These are phyloP conservation scores for Pichia nanzhaoensis DNA, from an alignment of 805 yeast genomes.

Conservation along the genomic window DNA sequence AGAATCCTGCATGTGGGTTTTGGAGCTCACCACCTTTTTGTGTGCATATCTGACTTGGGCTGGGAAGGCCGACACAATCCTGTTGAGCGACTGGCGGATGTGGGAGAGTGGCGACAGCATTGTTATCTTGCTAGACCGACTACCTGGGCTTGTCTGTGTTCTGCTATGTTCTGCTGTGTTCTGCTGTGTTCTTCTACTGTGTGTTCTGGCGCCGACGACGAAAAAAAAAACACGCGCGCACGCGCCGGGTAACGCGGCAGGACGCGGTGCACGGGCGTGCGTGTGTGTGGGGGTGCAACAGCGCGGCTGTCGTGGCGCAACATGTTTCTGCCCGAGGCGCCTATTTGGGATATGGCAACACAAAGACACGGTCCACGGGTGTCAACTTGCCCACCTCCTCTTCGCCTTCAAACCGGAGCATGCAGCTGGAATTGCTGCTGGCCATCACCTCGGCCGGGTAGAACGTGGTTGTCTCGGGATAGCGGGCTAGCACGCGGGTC, in stretches of 20 bases:
- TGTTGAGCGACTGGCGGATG: too few species aligned
- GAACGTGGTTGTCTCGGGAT: slow-evolving; percentile 96
- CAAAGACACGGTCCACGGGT: slow-evolving; percentile 79
- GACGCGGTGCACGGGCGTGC: too few species aligned
- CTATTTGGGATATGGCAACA: slow-evolving; percentile 58
- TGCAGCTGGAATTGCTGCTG: slow-evolving; percentile 66
- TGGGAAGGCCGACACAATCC: not conserved
- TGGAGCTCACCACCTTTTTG: slow-evolving; percentile 92
- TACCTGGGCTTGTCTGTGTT: too few species aligned
- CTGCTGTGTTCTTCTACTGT: too few species aligned
- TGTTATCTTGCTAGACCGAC: too few species aligned
- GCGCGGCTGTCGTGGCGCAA: not conserved
- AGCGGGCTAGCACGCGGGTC: slow-evolving; percentile 80
- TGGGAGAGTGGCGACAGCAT: not conserved
- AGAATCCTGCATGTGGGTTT: slow-evolving; percentile 87
- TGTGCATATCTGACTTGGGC: slow-evolving; percentile 77
- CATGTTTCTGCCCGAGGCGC: too few species aligned
- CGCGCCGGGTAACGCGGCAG: slow-evolving; percentile 1
- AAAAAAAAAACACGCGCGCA: too few species aligned
- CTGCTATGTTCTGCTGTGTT: too few species aligned
- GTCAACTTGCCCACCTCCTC: slow-evolving; percentile 96
- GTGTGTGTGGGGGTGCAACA: too few species aligned
- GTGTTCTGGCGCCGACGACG: too few species aligned
- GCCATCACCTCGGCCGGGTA: slow-evolving; percentile 91
- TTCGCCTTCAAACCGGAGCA: slow-evolving; percentile 89